Percentiles rank a stretch among this genome's conserved stretches.
Conservation (phyloP, 2,329 filamentous ascomycete genomes). For the Claviceps arundinis region DNA sequence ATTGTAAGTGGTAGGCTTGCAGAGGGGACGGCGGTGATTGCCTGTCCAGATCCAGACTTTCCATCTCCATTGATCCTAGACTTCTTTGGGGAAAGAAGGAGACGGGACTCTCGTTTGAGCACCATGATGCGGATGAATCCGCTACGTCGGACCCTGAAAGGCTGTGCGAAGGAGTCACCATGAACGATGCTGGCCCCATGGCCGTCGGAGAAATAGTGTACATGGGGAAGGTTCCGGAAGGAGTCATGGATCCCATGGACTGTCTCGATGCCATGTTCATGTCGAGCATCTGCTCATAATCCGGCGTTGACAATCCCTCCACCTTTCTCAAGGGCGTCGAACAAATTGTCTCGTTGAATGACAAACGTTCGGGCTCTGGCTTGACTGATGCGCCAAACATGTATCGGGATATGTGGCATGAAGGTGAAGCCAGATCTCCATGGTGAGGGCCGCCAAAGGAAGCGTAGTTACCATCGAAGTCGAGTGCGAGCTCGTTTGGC, state of each 20-base stretch:
- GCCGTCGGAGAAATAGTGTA: conserved; percentile 21
- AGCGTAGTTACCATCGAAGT: conserved; percentile 23
- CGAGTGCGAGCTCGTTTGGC: conserved; percentile 24
- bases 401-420: conserved; percentile 20
- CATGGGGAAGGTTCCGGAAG: conserved; percentile 22
- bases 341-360: conserved; percentile 19
- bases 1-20: conserved; percentile 17
- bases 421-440: conserved; percentile 23
- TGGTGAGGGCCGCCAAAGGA: conserved; percentile 14
- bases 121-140: conserved; percentile 25
- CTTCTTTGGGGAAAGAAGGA: conserved; percentile 23
- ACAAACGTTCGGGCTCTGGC: conserved; percentile 20
- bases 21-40: conserved; percentile 24
- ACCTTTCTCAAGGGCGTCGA: conserved; percentile 25
- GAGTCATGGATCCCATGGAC: conserved; percentile 24
- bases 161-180: conserved; percentile 27
- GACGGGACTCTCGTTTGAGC: conserved; percentile 27
- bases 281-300: conserved; percentile 27
- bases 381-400: conserved; percentile 21
- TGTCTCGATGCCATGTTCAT: conserved; percentile 21
- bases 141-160: conserved; percentile 25
- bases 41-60: conserved; percentile 22
- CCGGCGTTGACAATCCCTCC: conserved; percentile 20
- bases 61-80: conserved; percentile 18
- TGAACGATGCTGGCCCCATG: conserved; percentile 21